Percentiles rank a stretch among this genome's conserved stretches.
phyloP scores from a whole-genome alignment of 257 asterid genomes.

The Solanum corneliomulleri region DNA sequence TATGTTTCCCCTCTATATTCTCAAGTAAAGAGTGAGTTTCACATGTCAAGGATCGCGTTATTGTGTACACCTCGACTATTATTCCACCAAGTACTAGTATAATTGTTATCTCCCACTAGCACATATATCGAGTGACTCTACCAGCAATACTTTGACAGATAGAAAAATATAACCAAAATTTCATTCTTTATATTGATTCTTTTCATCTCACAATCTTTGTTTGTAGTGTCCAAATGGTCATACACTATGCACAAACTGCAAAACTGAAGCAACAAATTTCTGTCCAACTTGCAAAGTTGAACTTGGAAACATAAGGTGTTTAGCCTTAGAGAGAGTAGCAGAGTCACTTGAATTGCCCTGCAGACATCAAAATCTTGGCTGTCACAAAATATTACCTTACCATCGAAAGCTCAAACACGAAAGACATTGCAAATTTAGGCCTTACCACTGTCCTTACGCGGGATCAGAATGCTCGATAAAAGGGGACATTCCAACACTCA shows the following conservation, averaged over 20 bases:
- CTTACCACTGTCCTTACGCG: conserved; percentile 72
- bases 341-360: conserved; percentile 76
- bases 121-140: background rate
- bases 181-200: background rate
- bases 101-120: background rate
- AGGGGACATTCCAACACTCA: conserved; percentile 54
- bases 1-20: background rate
- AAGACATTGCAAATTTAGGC: conserved; percentile 55
- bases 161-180: background rate
- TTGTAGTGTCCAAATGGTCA: conserved; percentile 92
- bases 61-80: background rate
- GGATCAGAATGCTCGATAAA: conserved; percentile 67
- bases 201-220: background rate
- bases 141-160: background rate
- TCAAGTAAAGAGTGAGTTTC: background rate
- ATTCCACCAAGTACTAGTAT: background rate
- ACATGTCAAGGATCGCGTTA: fast-evolving
- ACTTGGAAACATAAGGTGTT: conserved; percentile 69
- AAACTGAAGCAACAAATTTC: conserved; percentile 27
- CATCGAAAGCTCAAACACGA: conserved; percentile 61
- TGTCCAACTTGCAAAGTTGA: conserved; percentile 65
- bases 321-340: conserved; percentile 78
- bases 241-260: conserved; percentile 66
- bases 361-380: conserved; percentile 54
- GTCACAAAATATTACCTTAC: conserved; percentile 52